Percentiles rank a stretch among this genome's conserved stretches.
Conservation (phyloP, 306 rosid species). For the Trichosanthes cucumerina region DNA sequence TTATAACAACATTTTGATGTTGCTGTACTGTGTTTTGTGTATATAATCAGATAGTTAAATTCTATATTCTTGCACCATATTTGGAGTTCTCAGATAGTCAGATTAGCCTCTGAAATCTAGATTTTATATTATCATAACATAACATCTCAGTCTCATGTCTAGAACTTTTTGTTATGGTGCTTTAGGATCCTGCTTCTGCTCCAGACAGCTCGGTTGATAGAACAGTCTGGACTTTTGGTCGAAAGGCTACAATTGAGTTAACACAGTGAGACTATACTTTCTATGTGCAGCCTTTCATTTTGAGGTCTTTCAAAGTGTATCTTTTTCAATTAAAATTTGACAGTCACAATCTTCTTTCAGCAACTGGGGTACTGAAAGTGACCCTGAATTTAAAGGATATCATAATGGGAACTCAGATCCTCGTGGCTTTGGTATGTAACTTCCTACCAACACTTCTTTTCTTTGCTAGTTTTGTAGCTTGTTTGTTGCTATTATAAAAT, state of each 20-base stretch:
- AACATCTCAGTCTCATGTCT: background rate
- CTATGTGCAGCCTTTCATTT: background rate
- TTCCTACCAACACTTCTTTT: background rate
- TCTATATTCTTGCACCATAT: background rate
- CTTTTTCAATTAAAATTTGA: background rate
- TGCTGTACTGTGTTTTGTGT: background rate
- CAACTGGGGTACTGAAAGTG: constrained; percentile 96
- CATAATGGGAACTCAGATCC: constrained; percentile 98
- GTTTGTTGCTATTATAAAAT: background rate
- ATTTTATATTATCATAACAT: background rate
- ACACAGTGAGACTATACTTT: constrained; percentile 52
- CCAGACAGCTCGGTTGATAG: constrained; percentile 56
- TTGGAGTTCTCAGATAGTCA: background rate
- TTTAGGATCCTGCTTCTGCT: constrained; percentile 49
- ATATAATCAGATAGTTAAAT: background rate
- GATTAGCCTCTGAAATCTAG: background rate
- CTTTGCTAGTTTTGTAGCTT: background rate
- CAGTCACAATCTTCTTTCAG: constrained; percentile 33
- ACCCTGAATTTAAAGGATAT: constrained; percentile 93
- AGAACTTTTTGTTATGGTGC: background rate
- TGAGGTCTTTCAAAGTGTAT: background rate
- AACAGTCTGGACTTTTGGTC: constrained; percentile 86
- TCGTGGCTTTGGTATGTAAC: constrained; percentile 68
- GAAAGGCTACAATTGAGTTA: constrained; percentile 80
- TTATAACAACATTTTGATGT: constrained; percentile 7